A percentile compares a stretch with the other conserved stretches of the same genome.
phyloP scores from a whole-genome alignment of 1,139 yeast genomes.

The Candida glucosophila region DNA sequence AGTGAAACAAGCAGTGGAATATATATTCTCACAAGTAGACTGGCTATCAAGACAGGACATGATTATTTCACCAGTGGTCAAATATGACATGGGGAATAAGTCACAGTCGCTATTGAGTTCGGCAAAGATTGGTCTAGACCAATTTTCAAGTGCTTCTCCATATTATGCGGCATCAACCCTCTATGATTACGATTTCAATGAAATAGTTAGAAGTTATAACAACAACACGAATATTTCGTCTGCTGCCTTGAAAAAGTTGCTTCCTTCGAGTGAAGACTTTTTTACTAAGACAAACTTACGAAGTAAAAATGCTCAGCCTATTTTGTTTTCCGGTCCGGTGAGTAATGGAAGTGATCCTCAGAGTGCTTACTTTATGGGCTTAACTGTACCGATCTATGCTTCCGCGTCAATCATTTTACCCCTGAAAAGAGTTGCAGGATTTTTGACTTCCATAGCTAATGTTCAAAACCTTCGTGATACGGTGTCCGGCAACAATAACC shows the following conservation, averaged over 20 bases:
- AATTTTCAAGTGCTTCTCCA: conserved; percentile 55
- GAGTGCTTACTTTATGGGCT: conserved; percentile 39
- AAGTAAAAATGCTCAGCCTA: conserved; percentile 14
- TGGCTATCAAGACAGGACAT: conserved; percentile 60
- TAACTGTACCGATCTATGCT: conserved; percentile 64
- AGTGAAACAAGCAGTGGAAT: conserved; percentile 57
- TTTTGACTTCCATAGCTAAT: conserved; percentile 54
- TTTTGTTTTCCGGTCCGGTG: conserved; percentile 55
- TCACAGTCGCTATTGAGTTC: conserved; percentile 31
- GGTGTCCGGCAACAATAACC: too few species aligned
- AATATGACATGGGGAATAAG: conserved; percentile 63
- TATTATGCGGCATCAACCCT: conserved; percentile 58
- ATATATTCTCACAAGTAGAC: conserved; percentile 59
- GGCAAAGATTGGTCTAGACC: conserved; percentile 43
- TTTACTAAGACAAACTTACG: conserved; percentile 39
- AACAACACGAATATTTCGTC: conserved; percentile 20
- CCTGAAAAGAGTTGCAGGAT: conserved; percentile 60
- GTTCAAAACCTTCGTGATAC: conserved; percentile 47
- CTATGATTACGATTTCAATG: conserved; percentile 46
- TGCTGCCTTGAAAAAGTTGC: conserved; percentile 32
- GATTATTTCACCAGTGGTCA: conserved; percentile 50
- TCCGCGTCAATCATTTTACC: conserved; percentile 62
- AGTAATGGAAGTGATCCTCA: conserved; percentile 25
- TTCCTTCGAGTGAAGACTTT: conserved; percentile 43
- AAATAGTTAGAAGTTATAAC: conserved; percentile 27